These are phyloP conservation scores for Monilinia fructigena DNA, from an alignment of 2,329 filamentous ascomycete genomes.

Conservation along the genomic window DNA sequence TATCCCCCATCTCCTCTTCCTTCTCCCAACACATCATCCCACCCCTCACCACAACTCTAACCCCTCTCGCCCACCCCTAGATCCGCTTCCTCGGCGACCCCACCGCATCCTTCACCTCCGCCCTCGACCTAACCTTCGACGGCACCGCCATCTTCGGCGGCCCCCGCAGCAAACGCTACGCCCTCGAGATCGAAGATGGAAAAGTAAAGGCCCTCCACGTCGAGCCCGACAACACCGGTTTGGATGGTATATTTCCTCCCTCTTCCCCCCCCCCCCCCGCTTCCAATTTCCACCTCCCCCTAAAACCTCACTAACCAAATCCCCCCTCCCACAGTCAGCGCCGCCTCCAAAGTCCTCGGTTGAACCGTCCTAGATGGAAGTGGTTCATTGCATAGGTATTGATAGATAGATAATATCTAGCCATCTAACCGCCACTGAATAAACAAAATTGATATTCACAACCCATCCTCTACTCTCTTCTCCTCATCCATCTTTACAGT, in stretches of 20 bases:
- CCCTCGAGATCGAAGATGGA: constrained; percentile 77
- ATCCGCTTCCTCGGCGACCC: constrained; percentile 89
- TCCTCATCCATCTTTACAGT: no score
- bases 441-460: no score
- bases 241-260: constrained; percentile 59
- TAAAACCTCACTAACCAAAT: background rate
- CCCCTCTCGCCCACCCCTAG: constrained; percentile 72
- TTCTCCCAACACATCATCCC: constrained; percentile 84
- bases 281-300: no score
- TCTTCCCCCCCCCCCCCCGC: background rate
- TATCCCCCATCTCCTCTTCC: constrained; percentile 56
- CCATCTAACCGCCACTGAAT: no score
- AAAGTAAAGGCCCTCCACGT: constrained; percentile 79
- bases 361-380: constrained; percentile 27
- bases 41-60: constrained; percentile 73
- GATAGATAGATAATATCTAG: no score
- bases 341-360: constrained; percentile 50
- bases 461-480: no score
- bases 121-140: constrained; percentile 64
- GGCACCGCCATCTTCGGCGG: constrained; percentile 56
- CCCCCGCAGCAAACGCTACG: constrained; percentile 82
- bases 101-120: constrained; percentile 74
- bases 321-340: constrained; percentile 42
- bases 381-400: no score
- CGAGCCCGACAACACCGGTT: constrained; percentile 85